Evolutionary conservation across 306 rosid species (phyloP).

Genomic region (Cicer bijugum): DNA sequence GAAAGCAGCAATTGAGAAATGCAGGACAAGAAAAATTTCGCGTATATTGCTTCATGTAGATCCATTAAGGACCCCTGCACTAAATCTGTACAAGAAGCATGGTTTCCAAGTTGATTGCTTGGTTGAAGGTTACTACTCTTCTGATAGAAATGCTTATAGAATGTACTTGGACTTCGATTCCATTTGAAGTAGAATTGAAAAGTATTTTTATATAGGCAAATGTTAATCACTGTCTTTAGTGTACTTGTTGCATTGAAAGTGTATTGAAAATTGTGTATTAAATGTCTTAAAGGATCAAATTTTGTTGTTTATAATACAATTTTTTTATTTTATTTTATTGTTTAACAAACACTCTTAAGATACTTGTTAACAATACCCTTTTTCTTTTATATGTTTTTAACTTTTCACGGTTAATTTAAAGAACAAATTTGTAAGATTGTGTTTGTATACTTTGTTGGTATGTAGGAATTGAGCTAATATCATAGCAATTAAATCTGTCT

Average conservation of each 20-base stretch:
- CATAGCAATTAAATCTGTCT: no score
- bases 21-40: conserved; percentile 69
- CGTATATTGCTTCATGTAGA: conserved; percentile 86
- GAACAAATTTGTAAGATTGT: not conserved
- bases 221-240: no score
- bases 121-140: conserved; percentile 74
- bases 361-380: no score
- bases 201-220: not conserved
- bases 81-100: conserved; percentile 73
- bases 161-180: conserved; percentile 75
- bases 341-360: no score
- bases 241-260: no score
- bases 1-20: conserved; percentile 75
- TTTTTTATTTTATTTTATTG: no score
- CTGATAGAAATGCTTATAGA: conserved; percentile 79
- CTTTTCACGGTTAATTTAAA: conserved; percentile 3
- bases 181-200: conserved; percentile 39
- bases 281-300: no score
- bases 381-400: not conserved
- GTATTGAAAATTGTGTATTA: no score
- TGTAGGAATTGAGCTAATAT: no score
- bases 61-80: conserved; percentile 69
- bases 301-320: no score
- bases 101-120: conserved; percentile 77
- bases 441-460: not conserved